phyloP scores from a whole-genome alignment of 306 rosid genomes.

The Mucuna pruriens region DNA sequence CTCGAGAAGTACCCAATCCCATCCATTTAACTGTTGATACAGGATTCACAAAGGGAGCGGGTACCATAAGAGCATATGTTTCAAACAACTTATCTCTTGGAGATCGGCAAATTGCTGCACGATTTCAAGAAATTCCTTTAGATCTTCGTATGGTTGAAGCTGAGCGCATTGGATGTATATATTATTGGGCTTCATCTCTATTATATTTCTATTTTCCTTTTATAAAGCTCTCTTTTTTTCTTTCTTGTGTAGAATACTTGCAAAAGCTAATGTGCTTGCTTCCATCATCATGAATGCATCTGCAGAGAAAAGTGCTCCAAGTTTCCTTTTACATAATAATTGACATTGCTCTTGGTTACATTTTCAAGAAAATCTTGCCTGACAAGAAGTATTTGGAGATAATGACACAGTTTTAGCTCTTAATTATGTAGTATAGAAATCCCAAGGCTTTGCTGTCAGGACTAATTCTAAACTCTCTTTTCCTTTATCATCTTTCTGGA shows the following conservation, averaged over 20 bases:
- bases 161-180: slow-evolving; percentile 81
- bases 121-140: slow-evolving; percentile 88
- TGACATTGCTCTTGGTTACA: neutral
- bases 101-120: slow-evolving; percentile 89
- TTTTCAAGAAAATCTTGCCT: neutral
- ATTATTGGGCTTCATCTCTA: neutral
- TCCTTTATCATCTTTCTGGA: neutral
- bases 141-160: slow-evolving; percentile 94
- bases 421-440: neutral
- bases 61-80: slow-evolving; percentile 73
- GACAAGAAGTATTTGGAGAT: neutral
- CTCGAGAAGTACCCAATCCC: slow-evolving; percentile 82
- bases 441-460: neutral
- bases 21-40: slow-evolving; percentile 93
- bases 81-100: slow-evolving; percentile 80
- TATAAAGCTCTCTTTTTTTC: neutral
- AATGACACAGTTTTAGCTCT: neutral
- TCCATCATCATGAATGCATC: neutral
- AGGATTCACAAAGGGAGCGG: slow-evolving; percentile 69
- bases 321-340: neutral
- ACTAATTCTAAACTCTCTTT: neutral
- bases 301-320: neutral
- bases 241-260: neutral
- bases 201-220: neutral
- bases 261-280: neutral